Conservation (phyloP, 177 flowering plant species). For the Tripterygium wilfordii region DNA sequence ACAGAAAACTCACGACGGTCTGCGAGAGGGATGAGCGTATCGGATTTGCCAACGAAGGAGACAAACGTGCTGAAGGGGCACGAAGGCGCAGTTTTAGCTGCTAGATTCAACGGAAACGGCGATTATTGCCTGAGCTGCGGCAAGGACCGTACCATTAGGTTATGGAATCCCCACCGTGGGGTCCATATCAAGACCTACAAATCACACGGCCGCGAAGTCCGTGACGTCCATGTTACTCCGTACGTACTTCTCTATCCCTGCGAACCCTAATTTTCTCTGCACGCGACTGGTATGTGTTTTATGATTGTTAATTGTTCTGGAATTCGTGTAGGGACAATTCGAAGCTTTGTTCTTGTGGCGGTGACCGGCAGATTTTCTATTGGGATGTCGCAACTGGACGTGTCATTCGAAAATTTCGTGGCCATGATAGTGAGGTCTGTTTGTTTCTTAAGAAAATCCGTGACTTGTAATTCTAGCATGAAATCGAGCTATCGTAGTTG, state of each 20-base stretch:
- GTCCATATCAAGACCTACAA: conserved; percentile 92
- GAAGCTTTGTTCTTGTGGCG: conserved; percentile 81
- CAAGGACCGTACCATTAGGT: conserved; percentile 90
- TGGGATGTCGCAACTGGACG: conserved; percentile 90
- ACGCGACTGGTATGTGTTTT: too few species aligned
- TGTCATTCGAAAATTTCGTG: conserved; percentile 90
- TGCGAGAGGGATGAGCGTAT: conserved; percentile 30
- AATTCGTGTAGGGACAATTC: conserved; percentile 68
- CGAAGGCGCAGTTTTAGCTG: conserved; percentile 85
- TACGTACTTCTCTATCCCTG: conserved; percentile 26
- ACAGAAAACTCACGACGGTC: not conserved
- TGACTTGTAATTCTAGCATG: too few species aligned
- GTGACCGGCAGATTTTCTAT: conserved; percentile 82
- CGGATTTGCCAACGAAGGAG: conserved; percentile 59
- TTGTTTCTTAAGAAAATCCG: too few species aligned
- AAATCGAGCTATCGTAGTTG: too few species aligned
- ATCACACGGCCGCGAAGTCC: conserved; percentile 89
- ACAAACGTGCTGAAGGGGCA: conserved; percentile 66
- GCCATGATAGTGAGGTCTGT: conserved; percentile 87
- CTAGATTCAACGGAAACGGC: conserved; percentile 78
- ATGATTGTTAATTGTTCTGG: not conserved
- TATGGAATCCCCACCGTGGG: conserved; percentile 97
- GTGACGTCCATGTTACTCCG: conserved; percentile 83
- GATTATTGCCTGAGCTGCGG: conserved; percentile 89
- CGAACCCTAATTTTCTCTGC: too few species aligned